phyloP scores from a whole-genome alignment of 1,139 yeast genomes.

The Geotrichum candidum region DNA sequence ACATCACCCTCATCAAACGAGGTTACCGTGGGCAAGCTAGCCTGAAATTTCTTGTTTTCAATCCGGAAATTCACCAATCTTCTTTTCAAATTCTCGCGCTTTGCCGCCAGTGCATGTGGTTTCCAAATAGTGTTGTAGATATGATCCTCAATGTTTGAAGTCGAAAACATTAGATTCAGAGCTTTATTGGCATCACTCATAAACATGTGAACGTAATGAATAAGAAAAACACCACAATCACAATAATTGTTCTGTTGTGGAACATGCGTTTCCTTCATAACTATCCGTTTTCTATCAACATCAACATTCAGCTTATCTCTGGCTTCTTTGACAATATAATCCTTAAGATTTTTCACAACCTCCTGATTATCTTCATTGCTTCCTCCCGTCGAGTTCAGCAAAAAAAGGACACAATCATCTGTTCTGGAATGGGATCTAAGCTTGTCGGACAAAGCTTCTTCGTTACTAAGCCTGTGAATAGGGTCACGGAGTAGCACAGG shows the following conservation, averaged over 20 bases:
- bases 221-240: conserved; percentile 92
- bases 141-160: background rate
- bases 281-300: conserved; percentile 41
- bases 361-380: conserved; percentile 41
- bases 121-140: background rate
- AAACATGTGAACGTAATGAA: conserved; percentile 68
- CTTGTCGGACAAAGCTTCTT: background rate
- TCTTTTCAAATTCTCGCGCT: conserved; percentile 6
- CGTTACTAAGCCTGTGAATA: background rate
- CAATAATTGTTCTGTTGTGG: conserved; percentile 84
- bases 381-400: conserved; percentile 64
- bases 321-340: conserved; percentile 63
- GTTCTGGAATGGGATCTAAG: background rate
- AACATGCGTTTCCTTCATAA: conserved; percentile 48
- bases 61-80: background rate
- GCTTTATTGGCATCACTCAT: conserved; percentile 48
- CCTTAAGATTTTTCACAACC: conserved; percentile 51
- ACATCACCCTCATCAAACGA: background rate
- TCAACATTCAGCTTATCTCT: conserved; percentile 51
- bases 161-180: conserved; percentile 44
- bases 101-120: background rate
- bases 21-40: background rate
- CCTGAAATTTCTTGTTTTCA: background rate
- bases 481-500: conserved; percentile 21
- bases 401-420: conserved; percentile 40